These are phyloP conservation scores for Trypanosomatidae sp. DNA, from an alignment of 208 protist species.

Conservation along the genomic window DNA sequence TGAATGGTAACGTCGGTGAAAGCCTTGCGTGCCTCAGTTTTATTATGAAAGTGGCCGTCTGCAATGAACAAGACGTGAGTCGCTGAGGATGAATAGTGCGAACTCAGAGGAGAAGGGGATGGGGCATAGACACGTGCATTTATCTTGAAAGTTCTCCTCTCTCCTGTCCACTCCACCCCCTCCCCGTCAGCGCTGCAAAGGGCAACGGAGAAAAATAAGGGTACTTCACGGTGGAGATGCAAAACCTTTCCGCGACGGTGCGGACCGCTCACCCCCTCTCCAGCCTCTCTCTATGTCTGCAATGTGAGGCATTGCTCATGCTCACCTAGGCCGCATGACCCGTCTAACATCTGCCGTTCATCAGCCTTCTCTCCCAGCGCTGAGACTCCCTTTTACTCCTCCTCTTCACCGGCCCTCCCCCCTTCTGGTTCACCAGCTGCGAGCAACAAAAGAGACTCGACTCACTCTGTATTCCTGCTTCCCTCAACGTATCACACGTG, in stretches of 20 bases:
- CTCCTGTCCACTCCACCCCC: background rate
- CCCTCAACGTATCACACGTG: background rate
- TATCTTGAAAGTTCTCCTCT: background rate
- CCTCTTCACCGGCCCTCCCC: background rate
- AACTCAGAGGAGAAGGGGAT: background rate
- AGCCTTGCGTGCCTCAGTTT: background rate
- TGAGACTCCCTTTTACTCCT: background rate
- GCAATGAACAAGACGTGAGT: background rate
- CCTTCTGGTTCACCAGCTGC: background rate
- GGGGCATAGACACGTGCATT: background rate
- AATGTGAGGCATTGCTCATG: background rate
- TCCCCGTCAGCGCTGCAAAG: background rate
- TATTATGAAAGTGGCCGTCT: background rate
- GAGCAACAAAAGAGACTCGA: background rate
- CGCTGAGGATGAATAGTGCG: background rate
- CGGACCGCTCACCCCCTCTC: background rate
- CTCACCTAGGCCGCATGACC: background rate
- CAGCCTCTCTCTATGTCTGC: background rate
- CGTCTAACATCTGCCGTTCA: background rate
- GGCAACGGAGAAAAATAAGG: background rate
- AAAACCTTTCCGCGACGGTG: background rate
- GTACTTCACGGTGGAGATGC: background rate
- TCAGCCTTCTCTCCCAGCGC: background rate
- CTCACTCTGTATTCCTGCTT: background rate
- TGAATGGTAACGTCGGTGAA: background rate